Conservation (phyloP, 208 protist genomes). For the Entamoeba dispar region DNA sequence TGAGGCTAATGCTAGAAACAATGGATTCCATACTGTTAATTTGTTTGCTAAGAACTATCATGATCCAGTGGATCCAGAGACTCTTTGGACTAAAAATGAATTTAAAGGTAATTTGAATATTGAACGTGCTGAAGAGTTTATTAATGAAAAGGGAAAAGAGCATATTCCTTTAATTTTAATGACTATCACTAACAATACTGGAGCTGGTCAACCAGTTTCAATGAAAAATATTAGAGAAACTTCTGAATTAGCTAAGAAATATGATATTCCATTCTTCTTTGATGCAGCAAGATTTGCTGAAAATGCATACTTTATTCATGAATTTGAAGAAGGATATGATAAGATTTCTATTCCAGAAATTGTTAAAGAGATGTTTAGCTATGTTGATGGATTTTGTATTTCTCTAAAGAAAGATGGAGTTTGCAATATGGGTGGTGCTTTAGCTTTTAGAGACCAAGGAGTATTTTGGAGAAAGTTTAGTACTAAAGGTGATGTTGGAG, state of each 20-base stretch:
- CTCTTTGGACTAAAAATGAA: slow-evolving; percentile 17
- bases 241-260: slow-evolving; percentile 4
- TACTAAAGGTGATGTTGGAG: background rate
- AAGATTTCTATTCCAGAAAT: slow-evolving; percentile 4
- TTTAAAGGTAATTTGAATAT: slow-evolving; percentile 35
- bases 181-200: slow-evolving; percentile 38
- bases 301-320: slow-evolving; percentile 35
- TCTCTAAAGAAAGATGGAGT: slow-evolving; percentile 19
- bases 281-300: slow-evolving; percentile 35
- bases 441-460: background rate
- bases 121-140: slow-evolving; percentile 8
- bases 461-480: background rate
- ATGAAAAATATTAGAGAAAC: slow-evolving; percentile 30
- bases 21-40: slow-evolving; percentile 11
- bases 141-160: slow-evolving; percentile 2
- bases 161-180: slow-evolving; percentile 29
- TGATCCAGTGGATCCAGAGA: background rate
- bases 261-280: slow-evolving; percentile 24
- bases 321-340: slow-evolving; percentile 7
- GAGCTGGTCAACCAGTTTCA: slow-evolving; percentile 34
- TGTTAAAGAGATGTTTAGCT: slow-evolving; percentile 1
- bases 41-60: slow-evolving; percentile 5
- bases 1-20: background rate
- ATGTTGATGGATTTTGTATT: slow-evolving; percentile 12
- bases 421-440: slow-evolving; percentile 3